These are phyloP conservation scores for Trichoderma gracile DNA, from an alignment of 2,329 filamentous ascomycete genomes.

Conservation along the genomic window DNA sequence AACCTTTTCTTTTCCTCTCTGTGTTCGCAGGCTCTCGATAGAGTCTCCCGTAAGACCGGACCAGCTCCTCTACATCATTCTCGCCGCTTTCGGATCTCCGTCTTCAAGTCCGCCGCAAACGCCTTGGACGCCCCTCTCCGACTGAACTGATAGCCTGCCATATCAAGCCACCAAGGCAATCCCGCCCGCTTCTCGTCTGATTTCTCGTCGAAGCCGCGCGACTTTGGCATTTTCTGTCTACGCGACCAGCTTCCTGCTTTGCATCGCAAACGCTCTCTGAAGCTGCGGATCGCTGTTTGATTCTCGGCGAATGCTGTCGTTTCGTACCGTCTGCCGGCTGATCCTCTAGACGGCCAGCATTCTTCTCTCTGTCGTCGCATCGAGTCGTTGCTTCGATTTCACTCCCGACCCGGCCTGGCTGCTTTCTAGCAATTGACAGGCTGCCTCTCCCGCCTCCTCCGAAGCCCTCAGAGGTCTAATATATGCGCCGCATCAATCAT, in stretches of 20 bases:
- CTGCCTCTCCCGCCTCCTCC: slow-evolving; percentile 9
- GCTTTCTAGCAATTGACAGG: slow-evolving; percentile 21
- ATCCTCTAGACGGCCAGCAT: slow-evolving; percentile 1
- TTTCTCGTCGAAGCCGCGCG: background rate
- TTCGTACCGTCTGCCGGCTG: background rate
- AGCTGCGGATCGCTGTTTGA: background rate
- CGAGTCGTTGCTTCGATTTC: background rate
- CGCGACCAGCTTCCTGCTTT: background rate
- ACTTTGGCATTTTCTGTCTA: background rate
- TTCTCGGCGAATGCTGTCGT: slow-evolving; percentile 3
- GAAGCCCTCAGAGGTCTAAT: slow-evolving; percentile 20
- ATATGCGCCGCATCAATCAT: slow-evolving; percentile 19
- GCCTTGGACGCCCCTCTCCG: slow-evolving; percentile 14
- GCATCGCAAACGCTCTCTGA: background rate
- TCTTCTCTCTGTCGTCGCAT: background rate
- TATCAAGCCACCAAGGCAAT: slow-evolving; percentile 19
- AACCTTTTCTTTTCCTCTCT: background rate
- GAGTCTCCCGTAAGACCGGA: background rate
- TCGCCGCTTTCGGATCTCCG: background rate
- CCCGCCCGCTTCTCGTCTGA: slow-evolving; percentile 11
- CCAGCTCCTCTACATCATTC: background rate
- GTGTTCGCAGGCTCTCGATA: background rate
- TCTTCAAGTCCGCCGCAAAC: background rate
- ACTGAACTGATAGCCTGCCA: slow-evolving; percentile 14
- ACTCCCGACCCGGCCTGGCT: slow-evolving; percentile 1